Evolutionary conservation across 164 flowering plant species (phyloP).

Genomic region (Vitis riparia): DNA sequence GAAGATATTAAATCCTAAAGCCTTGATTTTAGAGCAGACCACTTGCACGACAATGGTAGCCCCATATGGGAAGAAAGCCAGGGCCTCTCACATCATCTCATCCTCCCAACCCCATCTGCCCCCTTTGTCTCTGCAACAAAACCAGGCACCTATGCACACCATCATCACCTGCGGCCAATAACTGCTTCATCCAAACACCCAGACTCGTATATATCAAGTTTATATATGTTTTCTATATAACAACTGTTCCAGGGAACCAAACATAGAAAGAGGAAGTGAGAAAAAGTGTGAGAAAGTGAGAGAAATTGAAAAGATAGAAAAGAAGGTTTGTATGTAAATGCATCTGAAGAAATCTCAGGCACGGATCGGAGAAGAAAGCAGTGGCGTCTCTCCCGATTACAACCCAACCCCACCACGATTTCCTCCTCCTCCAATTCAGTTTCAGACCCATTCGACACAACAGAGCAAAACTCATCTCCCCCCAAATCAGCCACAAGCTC

Average conservation of each 20-base stretch:
- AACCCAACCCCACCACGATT: slow-evolving; percentile 27
- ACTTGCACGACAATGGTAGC: too few relatives aligned
- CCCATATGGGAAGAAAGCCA: too few relatives aligned
- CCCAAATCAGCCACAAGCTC: not conserved
- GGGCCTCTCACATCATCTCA: not conserved
- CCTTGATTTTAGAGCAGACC: too few relatives aligned
- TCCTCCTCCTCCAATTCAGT: slow-evolving; percentile 5
- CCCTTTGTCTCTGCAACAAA: too few relatives aligned
- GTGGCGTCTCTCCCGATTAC: slow-evolving; percentile 50
- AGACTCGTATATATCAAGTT: too few relatives aligned
- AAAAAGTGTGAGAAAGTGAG: not conserved
- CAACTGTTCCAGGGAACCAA: not conserved
- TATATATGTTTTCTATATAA: too few relatives aligned
- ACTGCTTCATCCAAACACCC: too few relatives aligned
- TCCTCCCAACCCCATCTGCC: not conserved
- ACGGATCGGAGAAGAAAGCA: slow-evolving; percentile 43
- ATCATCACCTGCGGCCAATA: too few relatives aligned
- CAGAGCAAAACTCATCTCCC: slow-evolving; percentile 1
- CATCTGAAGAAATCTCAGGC: slow-evolving; percentile 50
- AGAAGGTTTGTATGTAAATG: slow-evolving; percentile 32
- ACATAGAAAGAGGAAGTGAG: slow-evolving; percentile 1
- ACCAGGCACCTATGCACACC: too few relatives aligned
- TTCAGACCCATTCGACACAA: slow-evolving; percentile 3
- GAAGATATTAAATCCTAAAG: too few relatives aligned
- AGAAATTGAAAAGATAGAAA: not conserved